These are phyloP conservation scores for Neonectria punicea DNA, from an alignment of 2,329 filamentous ascomycete genomes.

Conservation along the genomic window DNA sequence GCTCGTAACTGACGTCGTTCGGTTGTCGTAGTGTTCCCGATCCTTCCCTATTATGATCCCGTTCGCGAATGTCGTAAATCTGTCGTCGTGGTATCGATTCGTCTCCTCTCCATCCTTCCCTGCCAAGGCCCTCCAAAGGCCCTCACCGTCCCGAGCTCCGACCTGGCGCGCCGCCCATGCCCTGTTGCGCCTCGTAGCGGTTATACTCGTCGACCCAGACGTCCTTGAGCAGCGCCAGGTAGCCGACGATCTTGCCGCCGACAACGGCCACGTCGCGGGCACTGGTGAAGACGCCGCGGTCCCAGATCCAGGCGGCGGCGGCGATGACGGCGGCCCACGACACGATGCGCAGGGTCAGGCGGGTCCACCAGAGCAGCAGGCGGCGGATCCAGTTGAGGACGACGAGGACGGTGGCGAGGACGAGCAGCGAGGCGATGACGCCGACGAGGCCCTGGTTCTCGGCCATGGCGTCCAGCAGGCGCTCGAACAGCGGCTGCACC, in stretches of 20 bases:
- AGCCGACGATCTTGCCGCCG: constrained; percentile 56
- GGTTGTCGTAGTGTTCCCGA: neutral
- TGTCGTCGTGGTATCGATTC: constrained; percentile 18
- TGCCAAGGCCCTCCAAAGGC: neutral
- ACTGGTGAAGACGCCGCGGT: constrained; percentile 73
- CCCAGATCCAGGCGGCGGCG: constrained; percentile 67
- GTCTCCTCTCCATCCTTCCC: constrained; percentile 1
- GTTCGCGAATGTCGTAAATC: constrained; percentile 16
- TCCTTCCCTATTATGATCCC: constrained; percentile 1
- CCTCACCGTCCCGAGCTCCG: constrained; percentile 32
- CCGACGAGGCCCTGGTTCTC: constrained; percentile 49
- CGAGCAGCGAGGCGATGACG: constrained; percentile 46
- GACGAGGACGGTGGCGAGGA: constrained; percentile 67
- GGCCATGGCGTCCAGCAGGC: constrained; percentile 46
- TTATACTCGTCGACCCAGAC: constrained; percentile 69
- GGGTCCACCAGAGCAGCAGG: constrained; percentile 80
- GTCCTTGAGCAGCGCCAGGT: constrained; percentile 59
- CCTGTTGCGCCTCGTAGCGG: constrained; percentile 63
- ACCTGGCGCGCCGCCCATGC: constrained; percentile 34
- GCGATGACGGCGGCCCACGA: constrained; percentile 72
- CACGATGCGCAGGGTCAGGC: constrained; percentile 69
- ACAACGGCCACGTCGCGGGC: constrained; percentile 65
- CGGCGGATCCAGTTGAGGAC: constrained; percentile 77
- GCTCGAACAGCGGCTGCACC: constrained; percentile 56
- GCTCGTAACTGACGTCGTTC: constrained; percentile 1